Conservation (phyloP, 495 filamentous ascomycete genomes). For the Aspergillus ellipticus region DNA sequence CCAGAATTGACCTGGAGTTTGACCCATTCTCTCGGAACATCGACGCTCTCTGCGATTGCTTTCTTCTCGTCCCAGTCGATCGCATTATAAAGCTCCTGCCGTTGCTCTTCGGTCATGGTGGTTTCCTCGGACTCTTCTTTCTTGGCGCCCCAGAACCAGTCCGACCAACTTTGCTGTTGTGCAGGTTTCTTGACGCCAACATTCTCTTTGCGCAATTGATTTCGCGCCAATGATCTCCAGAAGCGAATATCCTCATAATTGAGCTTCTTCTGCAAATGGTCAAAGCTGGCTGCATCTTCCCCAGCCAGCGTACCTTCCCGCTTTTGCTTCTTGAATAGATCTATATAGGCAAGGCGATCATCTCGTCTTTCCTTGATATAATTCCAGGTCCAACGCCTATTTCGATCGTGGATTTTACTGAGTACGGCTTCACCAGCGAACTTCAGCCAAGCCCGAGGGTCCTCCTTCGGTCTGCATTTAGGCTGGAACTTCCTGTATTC, state of each 20-base stretch:
- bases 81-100: conserved; percentile 92
- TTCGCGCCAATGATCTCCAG: conserved; percentile 90
- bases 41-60: conserved; percentile 77
- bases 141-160: conserved; percentile 85
- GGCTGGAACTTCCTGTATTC: conserved; percentile 94
- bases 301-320: conserved; percentile 67
- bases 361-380: conserved; percentile 91
- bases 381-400: conserved; percentile 87
- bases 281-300: conserved; percentile 67
- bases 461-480: conserved; percentile 78
- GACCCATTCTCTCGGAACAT: conserved; percentile 82
- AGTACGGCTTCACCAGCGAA: conserved; percentile 88
- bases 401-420: conserved; percentile 89
- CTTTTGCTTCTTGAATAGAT: conserved; percentile 90
- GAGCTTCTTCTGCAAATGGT: conserved; percentile 78
- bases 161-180: conserved; percentile 71
- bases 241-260: conserved; percentile 95
- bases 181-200: conserved; percentile 68
- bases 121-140: conserved; percentile 66
- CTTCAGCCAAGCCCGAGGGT: conserved; percentile 84
- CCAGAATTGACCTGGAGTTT: conserved; percentile 89
- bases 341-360: conserved; percentile 83
- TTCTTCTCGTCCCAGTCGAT: conserved; percentile 99
- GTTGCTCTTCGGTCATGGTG: conserved; percentile 88
- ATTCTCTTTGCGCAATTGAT: conserved; percentile 92